phyloP scores from a whole-genome alignment of 106 monocot genomes.

The Dendrobium nobile region DNA sequence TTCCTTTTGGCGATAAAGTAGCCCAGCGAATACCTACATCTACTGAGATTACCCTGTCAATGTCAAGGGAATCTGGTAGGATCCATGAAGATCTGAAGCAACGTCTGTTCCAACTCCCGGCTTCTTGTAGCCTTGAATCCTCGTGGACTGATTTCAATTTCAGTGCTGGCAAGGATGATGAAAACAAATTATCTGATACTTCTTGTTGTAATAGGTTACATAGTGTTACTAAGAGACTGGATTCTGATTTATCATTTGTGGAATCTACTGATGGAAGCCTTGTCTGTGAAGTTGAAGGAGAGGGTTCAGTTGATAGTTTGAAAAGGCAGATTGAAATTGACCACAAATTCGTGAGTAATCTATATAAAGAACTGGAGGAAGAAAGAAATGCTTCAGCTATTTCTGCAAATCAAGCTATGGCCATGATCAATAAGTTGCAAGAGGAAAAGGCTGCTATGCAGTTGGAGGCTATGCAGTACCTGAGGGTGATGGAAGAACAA shows the following conservation, averaged over 20 bases:
- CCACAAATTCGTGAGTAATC: constrained; percentile 34
- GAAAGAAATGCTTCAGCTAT: constrained; percentile 87
- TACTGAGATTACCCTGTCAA: neutral
- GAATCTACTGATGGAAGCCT: constrained; percentile 54
- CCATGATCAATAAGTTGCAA: constrained; percentile 94
- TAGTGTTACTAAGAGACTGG: constrained; percentile 20
- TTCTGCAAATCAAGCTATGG: constrained; percentile 89
- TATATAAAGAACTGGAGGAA: constrained; percentile 91
- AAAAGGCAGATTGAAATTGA: constrained; percentile 57
- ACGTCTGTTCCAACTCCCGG: constrained; percentile 48
- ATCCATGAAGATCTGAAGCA: constrained; percentile 53
- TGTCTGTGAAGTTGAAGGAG: constrained; percentile 55
- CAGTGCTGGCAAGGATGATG: constrained; percentile 38
- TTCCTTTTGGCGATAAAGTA: neutral
- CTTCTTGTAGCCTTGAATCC: constrained; percentile 37
- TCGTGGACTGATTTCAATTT: constrained; percentile 36
- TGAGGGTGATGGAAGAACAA: constrained; percentile 97
- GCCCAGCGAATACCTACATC: neutral
- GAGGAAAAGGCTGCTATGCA: constrained; percentile 95
- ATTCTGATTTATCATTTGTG: constrained; percentile 31
- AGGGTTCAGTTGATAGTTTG: constrained; percentile 32
- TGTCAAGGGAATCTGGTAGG: constrained; percentile 23
- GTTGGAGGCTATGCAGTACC: constrained; percentile 89
- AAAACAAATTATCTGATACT: constrained; percentile 27
- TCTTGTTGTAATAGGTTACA: constrained; percentile 8